Conservation (phyloP, 352 stramenopile genomes). For the Pythium rhizo-oryzae region DNA sequence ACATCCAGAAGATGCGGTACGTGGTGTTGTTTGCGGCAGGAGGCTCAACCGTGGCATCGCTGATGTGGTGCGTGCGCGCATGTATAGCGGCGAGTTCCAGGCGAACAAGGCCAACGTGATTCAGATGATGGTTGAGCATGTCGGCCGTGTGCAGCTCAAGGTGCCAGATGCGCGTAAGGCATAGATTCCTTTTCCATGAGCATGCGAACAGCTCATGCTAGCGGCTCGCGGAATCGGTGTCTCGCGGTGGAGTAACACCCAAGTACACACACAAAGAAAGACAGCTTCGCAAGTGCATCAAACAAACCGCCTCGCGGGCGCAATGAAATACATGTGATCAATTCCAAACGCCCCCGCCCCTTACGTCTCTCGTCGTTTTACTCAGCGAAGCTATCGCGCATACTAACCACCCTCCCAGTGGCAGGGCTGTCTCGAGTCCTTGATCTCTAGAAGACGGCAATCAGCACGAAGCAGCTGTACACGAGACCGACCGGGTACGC, state of each 20-base stretch:
- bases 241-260: no score
- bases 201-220: neutral
- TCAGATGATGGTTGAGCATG: conserved; percentile 77
- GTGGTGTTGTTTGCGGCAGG: conserved; percentile 20
- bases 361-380: no score
- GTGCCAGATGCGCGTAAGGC: conserved; percentile 73
- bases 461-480: conserved; percentile 98
- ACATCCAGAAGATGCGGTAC: conserved; percentile 85
- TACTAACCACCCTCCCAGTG: no score
- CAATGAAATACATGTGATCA: conserved; percentile 6
- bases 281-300: no score
- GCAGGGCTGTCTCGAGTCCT: neutral
- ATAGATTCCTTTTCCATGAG: conserved; percentile 17
- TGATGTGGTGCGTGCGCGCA: neutral
- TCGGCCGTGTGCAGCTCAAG: conserved; percentile 61
- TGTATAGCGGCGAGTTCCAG: conserved; percentile 49
- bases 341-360: no score
- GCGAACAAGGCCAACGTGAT: conserved; percentile 73
- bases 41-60: neutral
- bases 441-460: conserved; percentile 95
- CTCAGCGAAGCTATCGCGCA: no score
- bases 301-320: neutral
- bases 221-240: no score
- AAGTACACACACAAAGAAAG: no score
- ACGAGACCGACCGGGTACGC: conserved; percentile 97